Evolutionary conservation across 2,329 filamentous ascomycete species (phyloP).

Genomic region (Fusarium nanum): DNA sequence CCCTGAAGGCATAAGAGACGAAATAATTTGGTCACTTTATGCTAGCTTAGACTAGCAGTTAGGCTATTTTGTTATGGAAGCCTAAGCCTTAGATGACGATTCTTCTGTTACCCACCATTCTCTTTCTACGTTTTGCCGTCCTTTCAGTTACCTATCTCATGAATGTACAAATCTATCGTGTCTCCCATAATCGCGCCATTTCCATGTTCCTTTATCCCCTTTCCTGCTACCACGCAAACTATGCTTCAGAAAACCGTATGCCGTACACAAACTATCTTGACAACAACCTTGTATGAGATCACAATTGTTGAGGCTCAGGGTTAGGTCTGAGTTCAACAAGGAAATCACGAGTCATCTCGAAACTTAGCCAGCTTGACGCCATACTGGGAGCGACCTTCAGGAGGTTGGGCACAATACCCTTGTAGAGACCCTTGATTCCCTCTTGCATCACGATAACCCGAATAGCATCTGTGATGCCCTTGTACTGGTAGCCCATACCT

Average conservation of each 20-base stretch:
- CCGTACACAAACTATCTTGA: conserved; percentile 36
- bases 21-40: no score
- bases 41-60: no score
- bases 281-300: conserved; percentile 35
- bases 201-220: conserved; percentile 15
- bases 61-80: no score
- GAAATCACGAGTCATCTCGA: conserved; percentile 92
- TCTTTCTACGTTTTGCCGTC: neutral
- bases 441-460: conserved; percentile 85
- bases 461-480: conserved; percentile 85
- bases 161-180: conserved; percentile 36
- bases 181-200: conserved; percentile 25
- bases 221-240: neutral
- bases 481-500: conserved; percentile 97
- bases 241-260: conserved; percentile 8
- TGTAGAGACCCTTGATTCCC: conserved; percentile 88
- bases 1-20: no score
- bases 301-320: conserved; percentile 46
- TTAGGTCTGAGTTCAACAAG: conserved; percentile 71
- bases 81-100: no score
- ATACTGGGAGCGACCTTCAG: conserved; percentile 98
- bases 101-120: no score
- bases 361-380: conserved; percentile 98
- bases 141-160: conserved; percentile 13
- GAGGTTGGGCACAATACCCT: conserved; percentile 93